Evolutionary conservation across 1,139 yeast species (phyloP).

Genomic region (Meyerozyma carpophila): DNA sequence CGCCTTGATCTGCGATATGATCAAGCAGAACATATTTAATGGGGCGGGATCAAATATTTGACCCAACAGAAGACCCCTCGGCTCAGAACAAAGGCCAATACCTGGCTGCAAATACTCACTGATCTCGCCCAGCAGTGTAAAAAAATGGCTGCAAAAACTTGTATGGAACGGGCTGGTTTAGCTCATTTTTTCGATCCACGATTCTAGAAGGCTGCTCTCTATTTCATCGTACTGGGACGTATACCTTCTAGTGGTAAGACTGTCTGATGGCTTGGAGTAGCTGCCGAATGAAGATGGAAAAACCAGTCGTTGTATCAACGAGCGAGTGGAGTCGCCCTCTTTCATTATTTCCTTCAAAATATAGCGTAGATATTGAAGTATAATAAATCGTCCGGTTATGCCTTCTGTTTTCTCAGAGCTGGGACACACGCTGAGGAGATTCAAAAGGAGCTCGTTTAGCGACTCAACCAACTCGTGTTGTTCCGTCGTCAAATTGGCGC

Average conservation of each 20-base stretch:
- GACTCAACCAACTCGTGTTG: conserved; percentile 32
- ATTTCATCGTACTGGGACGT: conserved; percentile 33
- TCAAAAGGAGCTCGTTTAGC: conserved; percentile 26
- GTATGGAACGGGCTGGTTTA: not conserved
- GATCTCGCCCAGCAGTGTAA: no score
- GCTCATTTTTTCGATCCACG: conserved; percentile 40
- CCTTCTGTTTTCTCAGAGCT: conserved; percentile 14
- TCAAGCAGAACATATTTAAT: no score
- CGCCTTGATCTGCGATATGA: no score
- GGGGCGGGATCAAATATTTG: no score
- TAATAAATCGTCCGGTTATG: conserved; percentile 17
- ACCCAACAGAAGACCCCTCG: no score
- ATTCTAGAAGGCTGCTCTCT: conserved; percentile 37
- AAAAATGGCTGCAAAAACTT: not conserved
- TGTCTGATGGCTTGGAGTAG: not conserved
- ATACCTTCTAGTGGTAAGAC: not conserved
- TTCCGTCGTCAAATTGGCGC: conserved; percentile 26
- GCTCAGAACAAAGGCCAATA: no score
- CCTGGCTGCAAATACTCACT: no score
- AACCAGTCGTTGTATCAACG: conserved; percentile 24
- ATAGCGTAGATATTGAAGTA: conserved; percentile 38
- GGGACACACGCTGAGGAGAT: conserved; percentile 21
- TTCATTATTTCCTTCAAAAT: conserved; percentile 34
- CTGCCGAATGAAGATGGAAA: conserved; percentile 28
- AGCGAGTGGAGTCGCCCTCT: conserved; percentile 9